Evolutionary conservation across 2,329 filamentous ascomycete species (phyloP).

Genomic region (Microcyclospora pomicola): DNA sequence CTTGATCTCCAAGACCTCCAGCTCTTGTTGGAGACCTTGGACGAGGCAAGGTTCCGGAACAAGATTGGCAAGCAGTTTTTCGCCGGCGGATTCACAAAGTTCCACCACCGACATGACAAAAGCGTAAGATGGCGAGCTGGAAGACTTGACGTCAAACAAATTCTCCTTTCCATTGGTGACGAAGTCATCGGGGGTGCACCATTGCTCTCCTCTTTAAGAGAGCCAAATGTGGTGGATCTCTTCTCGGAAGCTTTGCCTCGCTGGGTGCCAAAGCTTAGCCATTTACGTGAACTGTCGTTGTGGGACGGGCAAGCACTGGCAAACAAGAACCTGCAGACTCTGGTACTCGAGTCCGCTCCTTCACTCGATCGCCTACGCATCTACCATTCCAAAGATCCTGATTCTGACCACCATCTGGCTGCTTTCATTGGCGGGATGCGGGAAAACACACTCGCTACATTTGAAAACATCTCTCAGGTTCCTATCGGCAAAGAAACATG

Average conservation of each 20-base stretch:
- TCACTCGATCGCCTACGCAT: constrained; percentile 48
- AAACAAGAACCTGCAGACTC: constrained; percentile 37
- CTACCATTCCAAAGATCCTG: constrained; percentile 32
- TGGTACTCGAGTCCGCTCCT: constrained; percentile 46
- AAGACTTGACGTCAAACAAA: constrained; percentile 27
- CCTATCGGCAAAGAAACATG: constrained; percentile 42
- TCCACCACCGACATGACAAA: constrained; percentile 17
- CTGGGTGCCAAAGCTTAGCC: constrained; percentile 47
- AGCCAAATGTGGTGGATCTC: constrained; percentile 32
- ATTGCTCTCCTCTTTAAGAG: constrained; percentile 39
- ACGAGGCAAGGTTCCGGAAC: constrained; percentile 45
- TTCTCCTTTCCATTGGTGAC: constrained; percentile 37
- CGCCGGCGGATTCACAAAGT: constrained; percentile 31
- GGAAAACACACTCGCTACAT: constrained; percentile 43
- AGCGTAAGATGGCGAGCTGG: constrained; percentile 7
- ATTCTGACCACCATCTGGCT: constrained; percentile 45
- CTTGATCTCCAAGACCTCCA: constrained; percentile 50
- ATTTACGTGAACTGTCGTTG: constrained; percentile 45
- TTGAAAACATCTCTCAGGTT: constrained; percentile 45
- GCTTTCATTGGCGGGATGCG: constrained; percentile 44
- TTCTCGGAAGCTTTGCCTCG: constrained; percentile 37
- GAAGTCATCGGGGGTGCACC: constrained; percentile 24
- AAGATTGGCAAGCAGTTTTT: constrained; percentile 47
- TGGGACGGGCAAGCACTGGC: constrained; percentile 48
- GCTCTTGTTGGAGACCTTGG: constrained; percentile 47